Conservation (phyloP, 331 rosid species). For the Cydonia oblonga region DNA sequence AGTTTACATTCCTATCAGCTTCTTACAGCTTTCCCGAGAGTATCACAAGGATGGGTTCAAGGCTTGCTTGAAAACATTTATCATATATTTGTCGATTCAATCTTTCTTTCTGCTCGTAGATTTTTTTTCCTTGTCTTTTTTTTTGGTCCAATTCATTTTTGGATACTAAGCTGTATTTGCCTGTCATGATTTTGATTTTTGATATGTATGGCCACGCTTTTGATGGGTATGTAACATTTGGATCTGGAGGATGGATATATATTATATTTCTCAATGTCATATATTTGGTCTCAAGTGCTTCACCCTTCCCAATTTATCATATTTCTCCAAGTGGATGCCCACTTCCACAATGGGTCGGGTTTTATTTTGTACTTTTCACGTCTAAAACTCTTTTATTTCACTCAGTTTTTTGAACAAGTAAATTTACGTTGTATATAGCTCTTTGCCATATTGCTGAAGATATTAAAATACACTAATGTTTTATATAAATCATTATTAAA, state of each 20-base stretch:
- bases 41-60: constrained; percentile 22
- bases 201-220: constrained; percentile 11
- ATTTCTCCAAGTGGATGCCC: too few relatives aligned
- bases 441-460: too few relatives aligned
- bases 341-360: too few relatives aligned
- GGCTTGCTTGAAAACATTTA: constrained; percentile 38
- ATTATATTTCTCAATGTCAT: too few relatives aligned
- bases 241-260: neutral
- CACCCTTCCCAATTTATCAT: too few relatives aligned
- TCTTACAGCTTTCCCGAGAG: constrained; percentile 16
- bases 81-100: constrained; percentile 35
- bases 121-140: neutral
- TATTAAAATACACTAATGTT: too few relatives aligned
- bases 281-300: too few relatives aligned
- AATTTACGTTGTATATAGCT: too few relatives aligned
- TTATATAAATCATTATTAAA: too few relatives aligned
- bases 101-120: constrained; percentile 20
- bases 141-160: constrained; percentile 38
- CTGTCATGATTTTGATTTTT: constrained; percentile 18
- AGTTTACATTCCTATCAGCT: constrained; percentile 35
- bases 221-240: constrained; percentile 21
- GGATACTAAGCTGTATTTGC: constrained; percentile 29
- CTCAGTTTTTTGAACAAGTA: too few relatives aligned
- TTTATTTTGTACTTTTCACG: too few relatives aligned
- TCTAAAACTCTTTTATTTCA: too few relatives aligned